Evolutionary conservation across 257 asterid genomes (phyloP), one percentile per base, ranked within the genome.

Genomic region (Nicotiana undulata): DNA sequence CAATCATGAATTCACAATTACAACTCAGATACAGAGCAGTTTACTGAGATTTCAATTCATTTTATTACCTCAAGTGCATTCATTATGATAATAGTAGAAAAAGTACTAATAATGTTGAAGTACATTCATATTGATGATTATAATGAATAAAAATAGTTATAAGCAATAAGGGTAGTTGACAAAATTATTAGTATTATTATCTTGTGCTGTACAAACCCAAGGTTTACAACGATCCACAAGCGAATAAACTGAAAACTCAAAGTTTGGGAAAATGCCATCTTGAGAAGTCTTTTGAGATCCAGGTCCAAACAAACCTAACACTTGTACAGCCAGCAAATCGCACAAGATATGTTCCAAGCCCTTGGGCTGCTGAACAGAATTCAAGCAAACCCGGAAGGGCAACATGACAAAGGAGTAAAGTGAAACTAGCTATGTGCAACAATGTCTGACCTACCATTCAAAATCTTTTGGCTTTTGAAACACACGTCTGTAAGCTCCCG

Each of bases 401-500:
- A 81, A 37, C 16, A 9, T 37, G 9, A 68, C 64, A 15, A 53
- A 15, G 13, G 80, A 63, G 79, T 34, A 46, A 82, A 72, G 34
- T 51, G 22, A 26, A 79, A 60, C 61, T 65, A 29, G 49, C 65
- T 78, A 40, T 40, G 61, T 29, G 70, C 56, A 44, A 37, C 63
- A 75, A 81, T 85, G 58, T 65, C 72, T 31, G 82, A 75, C 88
- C 67, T 88, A 95, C 98, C 98, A 95, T 82, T 92, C 87, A 82
- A 87, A 95, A 87, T 93, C 93, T 92, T 89, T 93, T 2, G 94
- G 98, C 88, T 88, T 93, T 82, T 93, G 97, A 90, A 92, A 95
- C 81, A 93, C 95, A 80, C 91, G 91, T 81, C 99, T 91, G 68
- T 93, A 95, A 81, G 92, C 96, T 66, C 99, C 99, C 18, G 98